Base-by-base conservation (phyloP, 352 stramenopile species). In the Stramenopiles sp. region DNA sequence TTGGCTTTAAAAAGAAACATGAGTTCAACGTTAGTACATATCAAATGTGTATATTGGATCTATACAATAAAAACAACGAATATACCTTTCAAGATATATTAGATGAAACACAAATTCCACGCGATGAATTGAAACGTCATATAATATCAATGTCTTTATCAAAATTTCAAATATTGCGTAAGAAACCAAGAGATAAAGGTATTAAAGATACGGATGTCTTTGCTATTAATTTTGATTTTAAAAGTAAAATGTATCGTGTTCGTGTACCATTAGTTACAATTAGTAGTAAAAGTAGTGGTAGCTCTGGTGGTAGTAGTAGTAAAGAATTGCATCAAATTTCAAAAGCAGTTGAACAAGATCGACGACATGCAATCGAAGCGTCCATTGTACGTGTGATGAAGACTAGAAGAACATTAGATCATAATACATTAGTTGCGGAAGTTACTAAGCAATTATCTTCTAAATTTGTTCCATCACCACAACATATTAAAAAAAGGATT, bases 401-500 rank as follows among this genome's bases (percentile, higher is more conserved):
- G 86, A 90, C 91, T 1, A 86, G 92, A 38, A 96, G 95, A 80
- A 90, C 89, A 74, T 89, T 84, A 86, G 86, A 92, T 79, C 92
- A 97, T 82, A 94, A 91, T 81, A 87, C 93, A 63, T 81, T 97
- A 76, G 93, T 97, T 79, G 88, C 87, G 29, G 92, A 97, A 84
- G 86, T 96, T 29, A 93, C 90, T 23, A 85, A 86, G 1, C 89
- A 94, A 79, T 91, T 94, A 84, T 85, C 84, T 13, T 84, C 92
- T 30, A 90, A 94, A 73, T 99, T 98, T 84, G 88, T 92, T 1
- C 94, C 94, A 20, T 87, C 91, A 29, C 93, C 93, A 0, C 89
- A 97, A 79, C 92, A 98, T 79, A 94, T 99, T 85, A 99, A 98
- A 88, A 94, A 97, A 79, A 88, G 96, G 63, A 97, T 99, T 79